These are phyloP conservation scores for Tuctoria greenei DNA, from an alignment of 176 grass and related monocot species.

Conservation along the genomic window DNA sequence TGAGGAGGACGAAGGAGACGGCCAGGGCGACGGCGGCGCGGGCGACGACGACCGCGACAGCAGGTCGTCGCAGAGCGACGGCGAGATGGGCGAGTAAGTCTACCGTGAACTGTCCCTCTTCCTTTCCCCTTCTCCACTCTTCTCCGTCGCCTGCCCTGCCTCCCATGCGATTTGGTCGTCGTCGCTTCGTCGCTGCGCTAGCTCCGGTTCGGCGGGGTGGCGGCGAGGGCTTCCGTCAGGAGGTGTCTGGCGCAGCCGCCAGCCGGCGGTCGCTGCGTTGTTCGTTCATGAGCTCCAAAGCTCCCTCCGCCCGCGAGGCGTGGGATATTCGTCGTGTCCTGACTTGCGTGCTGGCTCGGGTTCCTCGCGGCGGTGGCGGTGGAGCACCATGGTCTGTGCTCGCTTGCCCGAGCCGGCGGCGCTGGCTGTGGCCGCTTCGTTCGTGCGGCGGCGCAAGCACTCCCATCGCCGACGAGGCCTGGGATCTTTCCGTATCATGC, in stretches of 20 bases:
- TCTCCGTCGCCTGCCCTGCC: constrained; percentile 16
- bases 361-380: neutral
- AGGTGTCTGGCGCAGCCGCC: neutral
- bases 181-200: constrained; percentile 6
- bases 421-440: neutral
- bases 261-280: neutral
- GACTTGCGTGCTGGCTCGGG: constrained; percentile 8
- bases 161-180: constrained; percentile 37
- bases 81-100: constrained; percentile 51
- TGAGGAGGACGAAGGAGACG: constrained; percentile 12
- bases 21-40: neutral
- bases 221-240: neutral
- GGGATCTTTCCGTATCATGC: constrained; percentile 51
- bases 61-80: constrained; percentile 44
- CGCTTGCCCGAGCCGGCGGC: neutral
- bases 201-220: neutral
- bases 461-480: constrained; percentile 22
- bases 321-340: constrained; percentile 40
- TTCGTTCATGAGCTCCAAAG: neutral
- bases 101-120: neutral
- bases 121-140: neutral
- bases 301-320: constrained; percentile 8
- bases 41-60: constrained; percentile 40
- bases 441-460: constrained; percentile 5
- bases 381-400: constrained; percentile 9